Evolutionary conservation across 331 rosid genomes (phyloP).

Genomic region (Malus hybrid): DNA sequence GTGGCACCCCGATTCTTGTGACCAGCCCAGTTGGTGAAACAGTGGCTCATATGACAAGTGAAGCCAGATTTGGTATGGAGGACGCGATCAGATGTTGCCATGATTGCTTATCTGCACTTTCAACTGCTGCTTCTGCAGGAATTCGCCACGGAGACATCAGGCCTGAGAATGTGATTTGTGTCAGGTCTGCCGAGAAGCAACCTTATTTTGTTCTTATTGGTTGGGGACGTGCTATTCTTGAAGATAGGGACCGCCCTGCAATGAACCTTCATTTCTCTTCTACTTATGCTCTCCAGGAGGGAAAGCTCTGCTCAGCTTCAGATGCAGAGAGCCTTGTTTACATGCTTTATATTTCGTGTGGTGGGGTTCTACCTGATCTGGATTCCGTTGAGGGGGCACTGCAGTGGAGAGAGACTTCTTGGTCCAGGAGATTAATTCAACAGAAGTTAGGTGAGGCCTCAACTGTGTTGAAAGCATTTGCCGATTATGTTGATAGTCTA

Average conservation of each 20-base stretch:
- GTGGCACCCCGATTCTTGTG: slow-evolving; percentile 93
- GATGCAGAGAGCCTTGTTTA: slow-evolving; percentile 98
- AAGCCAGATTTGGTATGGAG: slow-evolving; percentile 61
- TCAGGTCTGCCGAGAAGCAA: slow-evolving; percentile 43
- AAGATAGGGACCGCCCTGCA: slow-evolving; percentile 94
- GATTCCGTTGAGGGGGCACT: slow-evolving; percentile 96
- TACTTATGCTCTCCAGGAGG: slow-evolving; percentile 90
- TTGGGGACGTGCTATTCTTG: slow-evolving; percentile 98
- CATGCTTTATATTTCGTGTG: slow-evolving; percentile 82
- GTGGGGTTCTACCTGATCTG: slow-evolving; percentile 70
- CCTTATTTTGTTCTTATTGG: slow-evolving; percentile 78
- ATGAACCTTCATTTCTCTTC: slow-evolving; percentile 95
- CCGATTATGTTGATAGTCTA: slow-evolving; percentile 95
- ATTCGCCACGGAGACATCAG: slow-evolving; percentile 91
- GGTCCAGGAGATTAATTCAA: slow-evolving; percentile 93
- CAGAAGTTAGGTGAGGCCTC: slow-evolving; percentile 91
- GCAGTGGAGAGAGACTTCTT: slow-evolving; percentile 90
- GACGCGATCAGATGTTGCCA: slow-evolving; percentile 89
- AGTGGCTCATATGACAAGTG: slow-evolving; percentile 55
- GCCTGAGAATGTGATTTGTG: slow-evolving; percentile 81
- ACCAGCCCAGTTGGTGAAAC: slow-evolving; percentile 91
- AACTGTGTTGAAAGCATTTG: slow-evolving; percentile 79
- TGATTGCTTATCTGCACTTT: slow-evolving; percentile 90
- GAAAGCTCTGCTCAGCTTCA: slow-evolving; percentile 89
- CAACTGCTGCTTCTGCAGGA: slow-evolving; percentile 68